Evolutionary conservation across 345 rosid species (phyloP).

Genomic region (Atalantia buxifolia): DNA sequence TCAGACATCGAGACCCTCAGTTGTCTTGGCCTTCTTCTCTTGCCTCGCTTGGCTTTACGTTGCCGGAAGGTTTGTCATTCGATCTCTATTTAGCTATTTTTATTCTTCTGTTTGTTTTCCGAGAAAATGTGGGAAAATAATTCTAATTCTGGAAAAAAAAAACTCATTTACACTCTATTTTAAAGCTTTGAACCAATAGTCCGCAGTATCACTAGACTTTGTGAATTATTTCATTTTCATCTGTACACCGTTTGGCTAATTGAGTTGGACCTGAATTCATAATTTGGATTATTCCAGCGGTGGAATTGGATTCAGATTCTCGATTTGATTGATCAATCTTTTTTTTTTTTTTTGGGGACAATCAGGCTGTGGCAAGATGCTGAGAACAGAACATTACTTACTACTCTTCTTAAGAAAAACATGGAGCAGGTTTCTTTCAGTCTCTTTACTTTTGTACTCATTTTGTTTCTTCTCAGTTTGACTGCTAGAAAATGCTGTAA

Average conservation of each 20-base stretch:
- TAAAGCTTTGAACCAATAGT: background rate
- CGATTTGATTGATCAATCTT: background rate
- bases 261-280: background rate
- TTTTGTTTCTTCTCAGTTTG: slow-evolving; percentile 6
- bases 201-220: background rate
- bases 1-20: slow-evolving; percentile 62
- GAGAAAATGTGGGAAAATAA: background rate
- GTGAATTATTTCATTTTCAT: background rate
- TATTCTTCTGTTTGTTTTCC: background rate
- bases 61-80: slow-evolving; percentile 68
- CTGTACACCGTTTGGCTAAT: background rate
- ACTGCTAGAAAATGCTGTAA: background rate
- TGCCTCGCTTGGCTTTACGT: slow-evolving; percentile 97
- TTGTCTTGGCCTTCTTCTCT: slow-evolving; percentile 77
- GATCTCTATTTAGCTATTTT: background rate
- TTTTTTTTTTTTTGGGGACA: background rate
- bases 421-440: slow-evolving; percentile 57
- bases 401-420: slow-evolving; percentile 63
- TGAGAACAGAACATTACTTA: slow-evolving; percentile 67
- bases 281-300: background rate
- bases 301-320: background rate
- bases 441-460: background rate
- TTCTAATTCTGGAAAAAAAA: background rate
- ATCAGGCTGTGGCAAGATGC: slow-evolving; percentile 97
- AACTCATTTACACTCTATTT: background rate